Conservation (phyloP, 1,284 basidiomycete species). For the Coniferiporia sulphurascens region DNA sequence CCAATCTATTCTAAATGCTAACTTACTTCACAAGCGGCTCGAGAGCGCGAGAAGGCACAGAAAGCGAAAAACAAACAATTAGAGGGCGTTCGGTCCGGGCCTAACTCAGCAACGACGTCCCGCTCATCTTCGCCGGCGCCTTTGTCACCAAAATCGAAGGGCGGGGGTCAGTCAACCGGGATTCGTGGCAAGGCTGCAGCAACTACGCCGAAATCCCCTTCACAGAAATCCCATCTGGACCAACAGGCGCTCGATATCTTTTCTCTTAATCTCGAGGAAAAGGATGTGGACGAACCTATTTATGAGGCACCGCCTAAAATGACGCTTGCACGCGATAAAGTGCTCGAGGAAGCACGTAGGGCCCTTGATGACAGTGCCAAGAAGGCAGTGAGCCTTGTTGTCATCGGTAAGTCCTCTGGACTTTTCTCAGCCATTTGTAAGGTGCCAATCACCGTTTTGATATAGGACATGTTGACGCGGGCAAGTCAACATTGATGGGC, state of each 20-base stretch:
- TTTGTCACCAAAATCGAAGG: constrained; percentile 5
- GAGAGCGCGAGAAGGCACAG: constrained; percentile 69
- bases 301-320: constrained; percentile 63
- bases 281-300: constrained; percentile 36
- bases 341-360: constrained; percentile 76
- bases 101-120: constrained; percentile 29
- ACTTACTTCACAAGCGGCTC: constrained; percentile 54
- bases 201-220: constrained; percentile 33
- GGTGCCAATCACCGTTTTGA: neutral
- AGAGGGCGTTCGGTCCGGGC: constrained; percentile 33
- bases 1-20: constrained; percentile 23
- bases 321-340: constrained; percentile 74
- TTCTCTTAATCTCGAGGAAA: constrained; percentile 61
- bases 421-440: neutral
- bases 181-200: constrained; percentile 30
- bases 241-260: constrained; percentile 67
- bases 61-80: constrained; percentile 45
- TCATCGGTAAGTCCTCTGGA: constrained; percentile 69
- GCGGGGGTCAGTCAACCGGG: neutral
- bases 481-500: constrained; percentile 98
- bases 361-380: constrained; percentile 53
- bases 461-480: constrained; percentile 96
- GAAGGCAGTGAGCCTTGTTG: constrained; percentile 81
- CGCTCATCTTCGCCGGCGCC: constrained; percentile 38
- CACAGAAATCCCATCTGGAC: constrained; percentile 36